Evolutionary conservation across 2,329 filamentous ascomycete species (phyloP).

Genomic region (Aspergillus fischeri): DNA sequence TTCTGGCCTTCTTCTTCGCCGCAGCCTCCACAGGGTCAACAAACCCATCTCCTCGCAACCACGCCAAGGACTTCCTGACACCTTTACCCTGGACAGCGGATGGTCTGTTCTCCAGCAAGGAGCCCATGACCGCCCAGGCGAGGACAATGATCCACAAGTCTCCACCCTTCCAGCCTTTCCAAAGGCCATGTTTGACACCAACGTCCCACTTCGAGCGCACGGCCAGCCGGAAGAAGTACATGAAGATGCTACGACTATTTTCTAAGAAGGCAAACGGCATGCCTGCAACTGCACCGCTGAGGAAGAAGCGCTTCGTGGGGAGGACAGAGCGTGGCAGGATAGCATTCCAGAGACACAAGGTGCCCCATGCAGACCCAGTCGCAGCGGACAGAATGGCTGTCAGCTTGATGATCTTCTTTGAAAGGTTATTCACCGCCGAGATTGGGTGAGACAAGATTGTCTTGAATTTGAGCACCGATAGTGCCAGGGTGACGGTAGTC

Average conservation of each 20-base stretch:
- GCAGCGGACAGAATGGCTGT: constrained; percentile 74
- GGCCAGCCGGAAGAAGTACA: constrained; percentile 74
- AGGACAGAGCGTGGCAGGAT: constrained; percentile 70
- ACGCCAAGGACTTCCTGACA: constrained; percentile 68
- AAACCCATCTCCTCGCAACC: constrained; percentile 72
- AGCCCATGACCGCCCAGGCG: constrained; percentile 72
- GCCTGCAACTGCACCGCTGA: constrained; percentile 80
- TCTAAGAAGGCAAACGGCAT: constrained; percentile 70
- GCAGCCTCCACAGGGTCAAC: constrained; percentile 59
- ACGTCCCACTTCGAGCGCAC: constrained; percentile 88
- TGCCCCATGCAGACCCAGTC: constrained; percentile 84
- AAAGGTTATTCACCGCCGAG: constrained; percentile 61
- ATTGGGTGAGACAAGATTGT: constrained; percentile 66
- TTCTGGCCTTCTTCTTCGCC: constrained; percentile 32
- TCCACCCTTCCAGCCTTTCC: constrained; percentile 75
- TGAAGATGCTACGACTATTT: constrained; percentile 58
- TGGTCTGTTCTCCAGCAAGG: constrained; percentile 70
- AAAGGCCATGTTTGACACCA: constrained; percentile 84
- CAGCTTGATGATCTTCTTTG: constrained; percentile 67
- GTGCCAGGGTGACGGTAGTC: constrained; percentile 62
- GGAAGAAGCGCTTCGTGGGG: constrained; percentile 81
- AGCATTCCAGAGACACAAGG: constrained; percentile 82
- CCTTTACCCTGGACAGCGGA: constrained; percentile 62
- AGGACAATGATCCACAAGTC: constrained; percentile 80
- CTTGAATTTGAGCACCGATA: constrained; percentile 67